phyloP scores from a whole-genome alignment of 1,139 yeast species.

The Pichia sorboxylosa region DNA sequence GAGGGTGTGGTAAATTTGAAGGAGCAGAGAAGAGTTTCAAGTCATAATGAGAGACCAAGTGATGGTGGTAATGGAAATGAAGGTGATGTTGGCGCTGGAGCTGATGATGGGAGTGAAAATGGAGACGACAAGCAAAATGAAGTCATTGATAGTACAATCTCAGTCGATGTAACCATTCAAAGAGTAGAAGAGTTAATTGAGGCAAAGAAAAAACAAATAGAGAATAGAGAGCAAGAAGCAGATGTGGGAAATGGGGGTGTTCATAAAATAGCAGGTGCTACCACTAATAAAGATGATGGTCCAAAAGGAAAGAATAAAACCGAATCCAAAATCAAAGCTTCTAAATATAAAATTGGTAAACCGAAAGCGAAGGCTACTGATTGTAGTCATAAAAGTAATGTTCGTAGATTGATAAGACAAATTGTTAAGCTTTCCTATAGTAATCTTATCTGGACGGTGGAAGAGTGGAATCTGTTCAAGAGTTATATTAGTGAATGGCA shows the following conservation, averaged over 20 bases:
- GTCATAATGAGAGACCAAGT: too few relatives aligned
- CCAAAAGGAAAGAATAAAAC: neutral
- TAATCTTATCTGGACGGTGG: slow-evolving; percentile 7
- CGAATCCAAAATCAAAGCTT: neutral
- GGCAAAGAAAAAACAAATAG: slow-evolving; percentile 1
- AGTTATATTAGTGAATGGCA: slow-evolving; percentile 9
- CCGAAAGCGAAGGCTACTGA: neutral
- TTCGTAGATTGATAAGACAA: slow-evolving; percentile 5
- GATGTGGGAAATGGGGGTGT: too few relatives aligned
- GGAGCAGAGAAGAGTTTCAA: too few relatives aligned
- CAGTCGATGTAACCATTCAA: slow-evolving; percentile 6
- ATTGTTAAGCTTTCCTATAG: slow-evolving; percentile 7
- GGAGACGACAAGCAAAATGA: neutral
- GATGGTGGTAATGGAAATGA: too few relatives aligned
- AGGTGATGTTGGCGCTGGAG: neutral
- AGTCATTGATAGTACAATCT: slow-evolving; percentile 1
- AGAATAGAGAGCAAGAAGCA: neutral
- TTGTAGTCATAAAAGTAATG: slow-evolving; percentile 3
- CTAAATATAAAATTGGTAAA: neutral
- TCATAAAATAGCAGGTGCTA: too few relatives aligned
- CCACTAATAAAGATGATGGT: neutral
- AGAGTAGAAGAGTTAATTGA: slow-evolving; percentile 6
- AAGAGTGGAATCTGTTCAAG: slow-evolving; percentile 11
- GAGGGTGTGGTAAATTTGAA: too few relatives aligned
- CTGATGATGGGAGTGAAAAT: neutral